Evolutionary conservation across 352 stramenopile genomes (phyloP), one percentile per base, ranked within the genome.

Genomic region (Lagenidium giganteum): DNA sequence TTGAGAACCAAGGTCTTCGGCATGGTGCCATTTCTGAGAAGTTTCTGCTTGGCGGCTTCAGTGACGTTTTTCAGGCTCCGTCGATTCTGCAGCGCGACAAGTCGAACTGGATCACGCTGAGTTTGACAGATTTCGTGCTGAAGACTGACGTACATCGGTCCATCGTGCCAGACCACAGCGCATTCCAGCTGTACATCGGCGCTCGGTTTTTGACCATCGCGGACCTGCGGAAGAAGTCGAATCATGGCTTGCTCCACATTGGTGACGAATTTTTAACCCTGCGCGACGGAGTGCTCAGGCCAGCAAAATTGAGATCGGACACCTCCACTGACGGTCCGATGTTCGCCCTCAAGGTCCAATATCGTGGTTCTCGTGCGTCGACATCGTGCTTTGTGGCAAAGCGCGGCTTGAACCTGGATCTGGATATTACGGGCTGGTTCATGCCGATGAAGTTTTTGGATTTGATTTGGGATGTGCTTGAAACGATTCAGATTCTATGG

Each of bases 241-340:
- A 83, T 34, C 80, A 89, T 22, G 80, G 69, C 5, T 46, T 95
- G 5, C 56, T 95, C 9, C 81, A 95, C 45, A 50, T 95, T 16
- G 83, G 83, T 0, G 77, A 95, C 44, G 80, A 85, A 16, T 95
- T 95, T 54, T 56, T 95, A 23, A 80, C 52, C 14, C 57, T 91
- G 29, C 87, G 91, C 30, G 86, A 89, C 38, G 82, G 82, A 1
- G 40, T 81, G 8, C 54, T 95, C 27, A 81, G 65, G 1, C 73
- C 80, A 14, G 64, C 77, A 9, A 83, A 82, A 32, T 73, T 94
- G 34, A 66, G 64, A n/a, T 61, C 77, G 0, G 77, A 90, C 20
- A 72, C 77, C 39, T 51, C 85, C 11, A 70, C 69, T 18, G 63
- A 59, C 30, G 73, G 64, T 1, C 73, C 76, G 0, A 89, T 83